Evolutionary conservation across 2,329 filamentous ascomycete species (phyloP), one percentile per base, ranked within the genome.

Genomic region (Aspergillus bombycis): DNA sequence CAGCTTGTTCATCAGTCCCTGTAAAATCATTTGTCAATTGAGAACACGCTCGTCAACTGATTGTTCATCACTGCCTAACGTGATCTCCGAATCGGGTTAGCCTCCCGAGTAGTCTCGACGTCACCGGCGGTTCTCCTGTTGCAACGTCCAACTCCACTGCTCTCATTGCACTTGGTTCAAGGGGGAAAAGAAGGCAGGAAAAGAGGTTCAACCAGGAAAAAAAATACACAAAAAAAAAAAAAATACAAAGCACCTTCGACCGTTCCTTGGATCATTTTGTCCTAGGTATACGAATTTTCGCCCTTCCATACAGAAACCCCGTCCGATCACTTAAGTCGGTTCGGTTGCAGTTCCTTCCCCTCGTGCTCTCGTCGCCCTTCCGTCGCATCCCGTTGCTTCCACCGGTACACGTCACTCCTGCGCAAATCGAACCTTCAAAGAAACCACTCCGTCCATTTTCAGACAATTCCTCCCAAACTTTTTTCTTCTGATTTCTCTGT

Each of bases 371-470:
- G 43, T 50, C 46, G 46, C 6, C 58, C 58, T 73, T 74, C 72
- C 72, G 72, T 68, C 65, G 65, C 67, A 68, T 72, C 67, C 71
- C 71, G 70, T 64, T 58, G 59, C 59, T 32, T 53, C 63, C 63
- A 62, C 57, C 59, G 38, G 54, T 61, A 67, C 70, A 75, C 74
- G 74, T 75, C 74, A 76, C 72, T 73, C 68, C 62, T 75, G 74
- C 73, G 74, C 74, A 72, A 73, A 57, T 63, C 57, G 34, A 53
- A 6, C 55, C 50, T 59, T 65, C 53, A 65, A 69, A 67, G 65
- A 64, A 63, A 53, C 57, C 60, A 60, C 36, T 32, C 56, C 64
- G 53, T 65, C 62, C 62, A 52, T 57, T 56, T 62, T 60, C 46
- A 62, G 60, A 53, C 58, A 41, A 54, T 26, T 34, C 57, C 26